phyloP scores from a whole-genome alignment of 257 asterid genomes.

The Solanum habrochaites region DNA sequence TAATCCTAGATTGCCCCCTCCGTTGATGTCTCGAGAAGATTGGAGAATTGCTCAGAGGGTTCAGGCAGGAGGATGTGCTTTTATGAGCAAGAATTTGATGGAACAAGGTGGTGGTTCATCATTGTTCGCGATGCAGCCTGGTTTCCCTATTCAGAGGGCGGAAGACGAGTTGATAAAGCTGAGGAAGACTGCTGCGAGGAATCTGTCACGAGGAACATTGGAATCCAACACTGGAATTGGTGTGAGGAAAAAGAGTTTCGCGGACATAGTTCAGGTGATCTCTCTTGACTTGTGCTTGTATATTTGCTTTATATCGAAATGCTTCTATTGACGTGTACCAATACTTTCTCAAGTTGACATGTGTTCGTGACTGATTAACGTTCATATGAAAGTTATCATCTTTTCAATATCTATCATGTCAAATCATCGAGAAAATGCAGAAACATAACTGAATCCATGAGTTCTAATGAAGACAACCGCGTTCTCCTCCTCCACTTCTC shows the following conservation, averaged over 20 bases:
- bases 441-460: not conserved
- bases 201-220: constrained; percentile 17
- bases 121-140: constrained; percentile 35
- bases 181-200: constrained; percentile 56
- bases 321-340: not conserved
- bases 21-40: constrained; percentile 68
- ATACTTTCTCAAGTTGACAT: not conserved
- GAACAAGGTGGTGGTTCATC: constrained; percentile 23
- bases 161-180: constrained; percentile 51
- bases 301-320: not conserved
- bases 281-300: not conserved
- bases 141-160: constrained; percentile 24
- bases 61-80: constrained; percentile 39
- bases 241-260: constrained; percentile 67
- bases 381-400: not conserved
- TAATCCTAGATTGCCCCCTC: constrained; percentile 84
- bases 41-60: constrained; percentile 72
- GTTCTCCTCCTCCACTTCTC: not conserved
- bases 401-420: not conserved
- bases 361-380: not conserved
- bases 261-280: constrained; percentile 75
- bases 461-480: not conserved
- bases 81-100: constrained; percentile 19
- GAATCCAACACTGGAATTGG: constrained; percentile 47
- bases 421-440: not conserved